phyloP scores from a whole-genome alignment of 345 rosid genomes.

The Erodium maritimum region DNA sequence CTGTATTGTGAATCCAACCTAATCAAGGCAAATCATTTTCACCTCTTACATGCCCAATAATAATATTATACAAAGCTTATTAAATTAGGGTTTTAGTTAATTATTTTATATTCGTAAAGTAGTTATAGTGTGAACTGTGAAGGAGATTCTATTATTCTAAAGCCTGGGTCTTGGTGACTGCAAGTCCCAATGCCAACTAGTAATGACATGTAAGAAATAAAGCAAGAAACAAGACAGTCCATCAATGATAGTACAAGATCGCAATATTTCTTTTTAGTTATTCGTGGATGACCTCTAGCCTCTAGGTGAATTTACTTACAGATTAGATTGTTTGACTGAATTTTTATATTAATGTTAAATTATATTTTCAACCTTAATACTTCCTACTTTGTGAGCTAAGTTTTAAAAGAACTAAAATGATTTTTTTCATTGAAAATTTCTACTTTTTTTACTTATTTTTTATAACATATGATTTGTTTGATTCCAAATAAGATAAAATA shows the following conservation, averaged over 20 bases:
- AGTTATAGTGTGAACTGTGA: slow-evolving; percentile 6
- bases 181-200: slow-evolving; percentile 92
- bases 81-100: slow-evolving; percentile 14
- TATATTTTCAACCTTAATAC: too few species aligned
- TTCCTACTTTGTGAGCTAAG: too few species aligned
- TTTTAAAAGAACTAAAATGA: too few species aligned
- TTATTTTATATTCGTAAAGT: slow-evolving; percentile 12
- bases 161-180: slow-evolving; percentile 47
- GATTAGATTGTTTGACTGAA: too few species aligned
- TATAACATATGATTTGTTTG: too few species aligned
- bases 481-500: too few species aligned
- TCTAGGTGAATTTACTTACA: too few species aligned
- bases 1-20: slow-evolving; percentile 29
- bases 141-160: slow-evolving; percentile 49
- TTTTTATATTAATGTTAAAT: too few species aligned
- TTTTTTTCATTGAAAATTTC: too few species aligned
- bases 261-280: slow-evolving; percentile 2
- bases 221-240: slow-evolving; percentile 13
- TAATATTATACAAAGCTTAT: background rate
- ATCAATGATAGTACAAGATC: slow-evolving; percentile 4
- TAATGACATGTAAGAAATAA: slow-evolving; percentile 44
- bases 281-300: too few species aligned
- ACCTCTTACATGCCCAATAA: slow-evolving; percentile 13
- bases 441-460: too few species aligned
- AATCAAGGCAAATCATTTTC: slow-evolving; percentile 45